phyloP scores from a whole-genome alignment of 169 alveolate species.

The Perkinsus olseni region DNA sequence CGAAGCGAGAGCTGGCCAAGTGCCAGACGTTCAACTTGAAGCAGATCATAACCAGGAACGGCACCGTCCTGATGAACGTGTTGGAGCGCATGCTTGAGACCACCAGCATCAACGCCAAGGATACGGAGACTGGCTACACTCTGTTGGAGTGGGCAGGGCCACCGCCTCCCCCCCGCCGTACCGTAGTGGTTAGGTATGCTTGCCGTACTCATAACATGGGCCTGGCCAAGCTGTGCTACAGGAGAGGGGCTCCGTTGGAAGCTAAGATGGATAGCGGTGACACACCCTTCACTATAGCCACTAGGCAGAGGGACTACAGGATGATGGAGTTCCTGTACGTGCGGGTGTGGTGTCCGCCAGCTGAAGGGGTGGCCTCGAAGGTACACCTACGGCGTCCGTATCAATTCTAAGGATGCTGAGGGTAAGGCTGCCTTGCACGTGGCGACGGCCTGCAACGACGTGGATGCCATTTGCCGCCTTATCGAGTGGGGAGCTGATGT shows the following conservation, averaged over 20 bases:
- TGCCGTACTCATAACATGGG: conserved; percentile 22
- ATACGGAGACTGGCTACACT: conserved; percentile 18
- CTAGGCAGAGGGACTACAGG: not conserved
- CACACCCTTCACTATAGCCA: not conserved
- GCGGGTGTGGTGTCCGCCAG: not conserved
- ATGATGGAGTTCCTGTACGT: not conserved
- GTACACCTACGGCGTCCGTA: conserved; percentile 1
- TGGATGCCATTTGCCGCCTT: conserved; percentile 33
- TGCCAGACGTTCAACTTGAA: conserved; percentile 27
- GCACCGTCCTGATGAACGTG: conserved; percentile 23
- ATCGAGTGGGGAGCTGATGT: conserved; percentile 35
- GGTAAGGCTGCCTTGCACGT: conserved; percentile 13
- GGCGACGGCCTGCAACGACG: conserved; percentile 32
- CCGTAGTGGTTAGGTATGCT: not conserved
- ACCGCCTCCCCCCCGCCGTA: too few species aligned
- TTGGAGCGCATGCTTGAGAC: conserved; percentile 27
- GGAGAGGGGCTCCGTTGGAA: conserved; percentile 28
- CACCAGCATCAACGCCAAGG: conserved; percentile 30
- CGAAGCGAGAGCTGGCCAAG: conserved; percentile 12
- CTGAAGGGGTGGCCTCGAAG: not conserved
- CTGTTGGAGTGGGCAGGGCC: conserved; percentile 12
- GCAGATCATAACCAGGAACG: conserved; percentile 28
- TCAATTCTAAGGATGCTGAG: not conserved
- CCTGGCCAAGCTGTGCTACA: conserved; percentile 34
- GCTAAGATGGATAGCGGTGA: conserved; percentile 15